Conservation (phyloP, 495 filamentous ascomycete species). For the Aspergillus incahuasiensis region DNA sequence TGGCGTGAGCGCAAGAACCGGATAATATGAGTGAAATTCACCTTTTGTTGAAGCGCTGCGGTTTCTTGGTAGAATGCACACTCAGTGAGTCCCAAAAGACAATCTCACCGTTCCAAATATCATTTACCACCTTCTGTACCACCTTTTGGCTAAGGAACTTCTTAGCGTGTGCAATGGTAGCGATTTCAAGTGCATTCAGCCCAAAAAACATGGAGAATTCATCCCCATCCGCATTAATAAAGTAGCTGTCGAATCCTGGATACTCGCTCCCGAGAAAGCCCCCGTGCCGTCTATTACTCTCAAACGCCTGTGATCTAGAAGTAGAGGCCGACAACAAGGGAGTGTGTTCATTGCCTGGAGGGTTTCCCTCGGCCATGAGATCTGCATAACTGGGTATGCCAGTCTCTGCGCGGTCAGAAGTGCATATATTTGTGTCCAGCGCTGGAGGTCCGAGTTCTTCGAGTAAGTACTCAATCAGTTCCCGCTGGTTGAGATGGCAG, state of each 20-base stretch:
- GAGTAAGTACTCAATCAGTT: conserved; percentile 79
- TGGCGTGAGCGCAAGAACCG: too few species aligned
- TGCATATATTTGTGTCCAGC: conserved; percentile 15
- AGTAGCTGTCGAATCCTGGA: conserved; percentile 7
- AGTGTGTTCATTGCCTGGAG: conserved; percentile 21
- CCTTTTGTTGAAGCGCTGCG: conserved; percentile 73
- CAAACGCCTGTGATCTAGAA: conserved; percentile 24
- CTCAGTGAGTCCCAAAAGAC: conserved; percentile 86
- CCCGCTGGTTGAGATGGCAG: conserved; percentile 69
- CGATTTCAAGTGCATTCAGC: conserved; percentile 86
- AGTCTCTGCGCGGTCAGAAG: conserved; percentile 24
- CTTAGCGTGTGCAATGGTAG: conserved; percentile 82
- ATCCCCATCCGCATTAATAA: conserved; percentile 35
- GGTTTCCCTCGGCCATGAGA: conserved; percentile 1
- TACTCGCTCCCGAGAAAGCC: conserved; percentile 8
- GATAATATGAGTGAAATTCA: too few species aligned
- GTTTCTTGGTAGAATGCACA: conserved; percentile 71
- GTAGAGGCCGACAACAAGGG: conserved; percentile 28
- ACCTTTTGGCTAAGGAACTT: conserved; percentile 81
- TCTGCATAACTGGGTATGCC: conserved; percentile 17
- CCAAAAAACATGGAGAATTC: conserved; percentile 65
- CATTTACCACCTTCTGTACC: conserved; percentile 82
- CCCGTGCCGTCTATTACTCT: conserved; percentile 12
- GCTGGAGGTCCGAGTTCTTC: conserved; percentile 56
- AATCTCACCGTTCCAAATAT: conserved; percentile 89